Evolutionary conservation across 2,329 filamentous ascomycete genomes (phyloP), one percentile per base, ranked within the genome.

Genomic region (Stachybotrys echinatus): DNA sequence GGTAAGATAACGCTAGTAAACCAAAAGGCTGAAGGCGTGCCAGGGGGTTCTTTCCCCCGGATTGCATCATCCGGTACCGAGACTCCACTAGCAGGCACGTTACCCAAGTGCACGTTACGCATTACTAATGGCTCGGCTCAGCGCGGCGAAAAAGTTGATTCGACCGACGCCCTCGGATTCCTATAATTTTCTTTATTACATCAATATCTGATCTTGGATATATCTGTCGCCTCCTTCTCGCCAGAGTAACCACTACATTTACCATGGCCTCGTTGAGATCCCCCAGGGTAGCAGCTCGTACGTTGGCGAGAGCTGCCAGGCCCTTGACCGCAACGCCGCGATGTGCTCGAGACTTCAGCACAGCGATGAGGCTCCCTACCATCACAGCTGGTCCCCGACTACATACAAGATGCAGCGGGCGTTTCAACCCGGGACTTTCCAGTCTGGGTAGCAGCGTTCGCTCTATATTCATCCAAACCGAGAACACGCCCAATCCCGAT

Each of bases 391-490:
- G 54, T 19, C 48, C 54, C n/a, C 60, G 63, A 31, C 58, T 61
- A 45, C 54, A 50, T 22, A 48, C 52, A 39, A 52, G 50, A 42
- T 49, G 43, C 48, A 48, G 47, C 20, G 52, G 48, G 47, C 55
- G 43, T 49, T 39, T 53, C 17, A 49, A 50, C 22, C 57, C 61
- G 12, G 51, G 57, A 45, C 54, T 63, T 40, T 55, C 58, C 52
- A 49, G 60, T 42, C 56, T 61, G 47, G 61, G 66, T 23, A 62
- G 62, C 48, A 72, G 72, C 46, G 67, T 66, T 52, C 85, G 92
- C 56, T 91, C 84, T 21, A 95, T 99, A 69, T 99, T 97, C 75
- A 99, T 99, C 64, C 94, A 99, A 73, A 97, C 92, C 5, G 92
- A 97, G 65, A 82, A 80, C 57, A 99, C 94, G 1, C 94, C 94